Evolutionary conservation across 225 moss, liverwort and hornwort genomes (phyloP).

Genomic region (Polytrichum formosum): DNA sequence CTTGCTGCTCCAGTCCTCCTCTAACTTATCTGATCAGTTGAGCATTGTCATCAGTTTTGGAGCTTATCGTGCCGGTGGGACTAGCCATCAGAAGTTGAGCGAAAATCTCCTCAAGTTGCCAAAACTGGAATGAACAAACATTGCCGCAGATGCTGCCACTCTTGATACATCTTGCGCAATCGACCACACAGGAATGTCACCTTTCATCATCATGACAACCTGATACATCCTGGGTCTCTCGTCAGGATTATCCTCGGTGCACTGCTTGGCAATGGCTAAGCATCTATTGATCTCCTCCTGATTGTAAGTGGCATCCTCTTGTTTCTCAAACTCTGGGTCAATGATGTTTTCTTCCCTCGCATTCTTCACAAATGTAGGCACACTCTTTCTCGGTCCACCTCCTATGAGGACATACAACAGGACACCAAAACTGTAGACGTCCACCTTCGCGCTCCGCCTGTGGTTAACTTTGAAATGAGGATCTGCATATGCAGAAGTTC

Average conservation of each 20-base stretch:
- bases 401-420: constrained; percentile 18
- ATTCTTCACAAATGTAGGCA: neutral
- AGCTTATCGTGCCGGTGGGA: no score
- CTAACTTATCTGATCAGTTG: no score
- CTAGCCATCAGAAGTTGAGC: no score
- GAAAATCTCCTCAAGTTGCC: neutral
- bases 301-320: neutral
- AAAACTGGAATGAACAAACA: neutral
- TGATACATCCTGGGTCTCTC: constrained; percentile 11
- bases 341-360: constrained; percentile 1
- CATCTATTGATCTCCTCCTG: constrained; percentile 2
- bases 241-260: constrained; percentile 6
- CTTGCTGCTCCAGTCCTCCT: no score
- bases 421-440: constrained; percentile 26
- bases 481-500: constrained; percentile 26
- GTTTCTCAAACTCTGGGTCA: constrained; percentile 1
- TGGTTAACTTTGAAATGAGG: constrained; percentile 5
- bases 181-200: constrained; percentile 4
- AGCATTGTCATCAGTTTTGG: no score
- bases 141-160: neutral
- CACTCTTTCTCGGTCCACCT: neutral
- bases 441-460: constrained; percentile 7
- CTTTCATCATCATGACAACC: constrained; percentile 17
- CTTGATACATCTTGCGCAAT: constrained; percentile 8
- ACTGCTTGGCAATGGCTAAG: constrained; percentile 16